These are phyloP conservation scores for Aspergillus niger DNA, from an alignment of 2,329 filamentous ascomycete species.

Conservation along the genomic window DNA sequence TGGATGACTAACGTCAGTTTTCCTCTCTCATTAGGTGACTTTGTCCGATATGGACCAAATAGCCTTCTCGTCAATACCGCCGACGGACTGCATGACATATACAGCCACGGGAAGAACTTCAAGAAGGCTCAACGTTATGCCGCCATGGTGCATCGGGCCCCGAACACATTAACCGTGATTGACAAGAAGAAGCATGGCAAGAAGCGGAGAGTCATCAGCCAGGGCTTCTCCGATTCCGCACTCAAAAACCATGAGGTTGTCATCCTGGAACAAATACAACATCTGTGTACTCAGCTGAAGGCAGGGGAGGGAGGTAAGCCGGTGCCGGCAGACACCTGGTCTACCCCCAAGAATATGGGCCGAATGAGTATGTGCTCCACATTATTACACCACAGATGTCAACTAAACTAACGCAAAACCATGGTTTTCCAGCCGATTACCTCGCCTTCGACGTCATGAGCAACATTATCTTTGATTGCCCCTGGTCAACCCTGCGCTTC, in stretches of 20 bases:
- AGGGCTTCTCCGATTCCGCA: slow-evolving; percentile 20
- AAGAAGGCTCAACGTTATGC: slow-evolving; percentile 53
- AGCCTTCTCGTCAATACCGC: slow-evolving; percentile 22
- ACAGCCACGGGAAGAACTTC: slow-evolving; percentile 51
- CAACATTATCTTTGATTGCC: slow-evolving; percentile 26
- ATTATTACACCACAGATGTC: too few relatives aligned
- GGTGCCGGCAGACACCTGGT: slow-evolving; percentile 13
- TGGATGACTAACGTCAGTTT: neutral
- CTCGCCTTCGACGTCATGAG: slow-evolving; percentile 54
- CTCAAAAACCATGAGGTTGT: slow-evolving; percentile 26
- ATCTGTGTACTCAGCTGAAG: slow-evolving; percentile 7
- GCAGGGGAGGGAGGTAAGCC: neutral
- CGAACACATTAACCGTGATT: slow-evolving; percentile 22
- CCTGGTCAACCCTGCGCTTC: slow-evolving; percentile 11
- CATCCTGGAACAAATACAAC: slow-evolving; percentile 14
- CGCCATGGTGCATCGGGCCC: slow-evolving; percentile 44
- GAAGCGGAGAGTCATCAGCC: slow-evolving; percentile 22
- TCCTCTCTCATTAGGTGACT: neutral
- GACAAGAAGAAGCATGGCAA: slow-evolving; percentile 22
- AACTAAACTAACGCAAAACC: neutral
- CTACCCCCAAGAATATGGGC: slow-evolving; percentile 44
- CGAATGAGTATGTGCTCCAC: slow-evolving; percentile 37
- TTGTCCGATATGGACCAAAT: slow-evolving; percentile 31
- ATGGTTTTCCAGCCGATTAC: slow-evolving; percentile 31
- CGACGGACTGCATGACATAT: slow-evolving; percentile 39